These are phyloP conservation scores for Davidsoniella eucalypti DNA, from an alignment of 2,329 filamentous ascomycete genomes.

Conservation along the genomic window DNA sequence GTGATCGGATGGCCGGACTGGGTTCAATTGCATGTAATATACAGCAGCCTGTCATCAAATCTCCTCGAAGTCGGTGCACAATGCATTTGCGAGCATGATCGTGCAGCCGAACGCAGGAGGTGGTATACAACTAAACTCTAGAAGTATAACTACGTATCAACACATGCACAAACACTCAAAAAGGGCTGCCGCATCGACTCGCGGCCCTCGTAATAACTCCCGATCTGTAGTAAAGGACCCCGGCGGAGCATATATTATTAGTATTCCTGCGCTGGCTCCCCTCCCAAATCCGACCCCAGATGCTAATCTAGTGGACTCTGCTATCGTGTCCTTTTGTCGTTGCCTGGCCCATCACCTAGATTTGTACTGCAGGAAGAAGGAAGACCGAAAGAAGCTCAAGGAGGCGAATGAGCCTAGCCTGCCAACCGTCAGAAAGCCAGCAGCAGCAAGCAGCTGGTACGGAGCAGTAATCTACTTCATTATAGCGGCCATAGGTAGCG, in stretches of 20 bases:
- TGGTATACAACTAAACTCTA: too few relatives aligned
- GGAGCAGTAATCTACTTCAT: constrained; percentile 6
- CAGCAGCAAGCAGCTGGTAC: background rate
- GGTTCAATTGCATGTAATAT: too few relatives aligned
- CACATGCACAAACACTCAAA: too few relatives aligned
- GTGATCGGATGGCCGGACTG: too few relatives aligned
- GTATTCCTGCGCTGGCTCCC: background rate
- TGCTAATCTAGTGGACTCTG: background rate
- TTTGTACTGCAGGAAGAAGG: constrained; percentile 2
- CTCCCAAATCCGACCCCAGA: background rate
- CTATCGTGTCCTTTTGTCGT: constrained; percentile 11
- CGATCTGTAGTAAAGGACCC: background rate
- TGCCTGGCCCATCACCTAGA: background rate
- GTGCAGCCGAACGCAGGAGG: too few relatives aligned
- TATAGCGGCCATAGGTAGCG: constrained; percentile 5
- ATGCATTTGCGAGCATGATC: too few relatives aligned
- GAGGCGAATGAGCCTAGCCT: background rate
- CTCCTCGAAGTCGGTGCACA: too few relatives aligned
- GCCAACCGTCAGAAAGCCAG: background rate
- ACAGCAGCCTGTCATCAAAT: too few relatives aligned
- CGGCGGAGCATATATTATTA: background rate
- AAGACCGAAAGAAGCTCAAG: constrained; percentile 1
- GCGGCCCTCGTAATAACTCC: background rate
- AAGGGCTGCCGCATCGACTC: too few relatives aligned
- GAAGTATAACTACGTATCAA: too few relatives aligned